phyloP scores from a whole-genome alignment of 2,329 filamentous ascomycete species.

The Fusarium gaditjirri region DNA sequence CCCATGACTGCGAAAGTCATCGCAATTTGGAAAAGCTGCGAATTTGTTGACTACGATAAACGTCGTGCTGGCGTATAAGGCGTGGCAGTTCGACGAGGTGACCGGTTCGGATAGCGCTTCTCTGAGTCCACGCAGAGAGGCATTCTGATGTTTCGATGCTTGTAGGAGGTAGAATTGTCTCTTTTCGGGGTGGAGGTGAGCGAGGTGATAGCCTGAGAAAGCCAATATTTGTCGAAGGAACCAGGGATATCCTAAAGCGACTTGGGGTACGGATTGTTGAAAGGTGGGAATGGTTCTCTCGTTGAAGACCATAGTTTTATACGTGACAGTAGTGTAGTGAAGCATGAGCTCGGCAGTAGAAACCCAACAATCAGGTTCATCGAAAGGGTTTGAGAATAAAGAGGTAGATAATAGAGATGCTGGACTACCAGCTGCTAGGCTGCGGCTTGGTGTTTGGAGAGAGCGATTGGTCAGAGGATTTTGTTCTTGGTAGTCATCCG shows the following conservation, averaged over 20 bases:
- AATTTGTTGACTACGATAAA: constrained; percentile 35
- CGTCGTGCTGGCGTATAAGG: constrained; percentile 9
- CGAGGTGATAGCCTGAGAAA: constrained; percentile 29
- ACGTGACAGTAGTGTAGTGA: constrained; percentile 34
- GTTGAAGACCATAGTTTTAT: constrained; percentile 27
- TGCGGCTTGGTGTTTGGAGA: constrained; percentile 1
- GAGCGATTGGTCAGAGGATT: neutral
- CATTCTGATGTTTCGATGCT: constrained; percentile 33
- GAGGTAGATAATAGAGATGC: constrained; percentile 16
- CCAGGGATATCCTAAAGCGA: constrained; percentile 25
- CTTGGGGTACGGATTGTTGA: constrained; percentile 24
- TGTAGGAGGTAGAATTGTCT: constrained; percentile 6
- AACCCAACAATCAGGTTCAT: constrained; percentile 24
- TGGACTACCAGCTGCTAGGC: neutral
- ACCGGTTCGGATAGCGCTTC: constrained; percentile 3
- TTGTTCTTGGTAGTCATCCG: neutral
- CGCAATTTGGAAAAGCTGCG: constrained; percentile 27
- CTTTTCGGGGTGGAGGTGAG: constrained; percentile 21
- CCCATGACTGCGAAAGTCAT: constrained; percentile 6
- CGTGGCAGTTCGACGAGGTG: constrained; percentile 19
- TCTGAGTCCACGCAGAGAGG: constrained; percentile 25
- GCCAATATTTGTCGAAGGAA: constrained; percentile 32
- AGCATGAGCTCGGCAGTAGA: constrained; percentile 29
- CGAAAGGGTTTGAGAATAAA: neutral
- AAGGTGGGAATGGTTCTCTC: constrained; percentile 15